These are phyloP conservation scores for Fraxinus americana DNA, from an alignment of 257 asterid species.

Conservation along the genomic window DNA sequence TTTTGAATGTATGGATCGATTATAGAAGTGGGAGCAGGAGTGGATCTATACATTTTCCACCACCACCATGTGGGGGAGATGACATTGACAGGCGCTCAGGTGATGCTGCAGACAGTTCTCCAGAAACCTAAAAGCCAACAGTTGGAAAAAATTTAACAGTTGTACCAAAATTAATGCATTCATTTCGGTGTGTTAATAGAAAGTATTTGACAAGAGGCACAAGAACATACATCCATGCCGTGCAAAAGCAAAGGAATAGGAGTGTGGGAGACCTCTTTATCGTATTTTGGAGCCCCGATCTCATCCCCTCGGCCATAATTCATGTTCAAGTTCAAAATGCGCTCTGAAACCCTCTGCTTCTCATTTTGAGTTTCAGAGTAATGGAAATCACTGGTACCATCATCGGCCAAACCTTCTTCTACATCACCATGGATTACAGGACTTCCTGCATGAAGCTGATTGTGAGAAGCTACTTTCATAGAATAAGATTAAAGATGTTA, in stretches of 20 bases:
- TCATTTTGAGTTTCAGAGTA: conserved; percentile 64
- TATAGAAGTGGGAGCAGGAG: conserved; percentile 33
- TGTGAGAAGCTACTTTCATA: conserved; percentile 22
- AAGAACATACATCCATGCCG: conserved; percentile 77
- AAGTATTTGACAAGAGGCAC: conserved; percentile 21
- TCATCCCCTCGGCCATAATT: conserved; percentile 77
- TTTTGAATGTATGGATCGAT: too few relatives aligned
- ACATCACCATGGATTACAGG: conserved; percentile 83
- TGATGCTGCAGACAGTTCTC: conserved; percentile 95
- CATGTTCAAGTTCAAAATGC: conserved; percentile 93
- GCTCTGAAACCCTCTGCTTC: conserved; percentile 81
- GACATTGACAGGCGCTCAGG: conserved; percentile 96
- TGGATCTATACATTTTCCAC: conserved; percentile 53
- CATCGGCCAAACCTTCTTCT: conserved; percentile 62
- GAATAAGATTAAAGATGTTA: conserved; percentile 3
- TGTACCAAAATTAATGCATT: conserved; percentile 1
- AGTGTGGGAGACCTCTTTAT: conserved; percentile 83
- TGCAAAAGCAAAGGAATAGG: conserved; percentile 91
- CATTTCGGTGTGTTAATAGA: conserved; percentile 3
- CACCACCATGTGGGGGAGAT: conserved; percentile 87
- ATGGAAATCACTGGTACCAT: conserved; percentile 54
- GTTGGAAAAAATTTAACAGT: conserved; percentile 1
- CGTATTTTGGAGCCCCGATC: conserved; percentile 72
- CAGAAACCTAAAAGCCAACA: conserved; percentile 70
- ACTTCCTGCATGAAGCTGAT: conserved; percentile 60